phyloP scores from a whole-genome alignment of 768 basidiomycete species.

The Boletus subparvulus region DNA sequence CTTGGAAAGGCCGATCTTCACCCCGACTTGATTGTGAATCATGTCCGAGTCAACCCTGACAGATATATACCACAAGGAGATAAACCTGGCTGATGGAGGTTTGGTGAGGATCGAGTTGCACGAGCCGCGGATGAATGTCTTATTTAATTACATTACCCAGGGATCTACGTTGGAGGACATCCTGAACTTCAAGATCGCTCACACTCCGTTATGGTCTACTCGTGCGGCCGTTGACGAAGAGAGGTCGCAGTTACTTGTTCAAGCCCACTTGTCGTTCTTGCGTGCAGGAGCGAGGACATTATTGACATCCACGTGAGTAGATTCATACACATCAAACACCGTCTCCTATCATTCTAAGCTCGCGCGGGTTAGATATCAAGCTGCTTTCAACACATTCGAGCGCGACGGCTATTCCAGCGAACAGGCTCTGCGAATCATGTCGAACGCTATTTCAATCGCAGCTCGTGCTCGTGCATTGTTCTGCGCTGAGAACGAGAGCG shows the following conservation, averaged over 20 bases:
- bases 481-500: slow-evolving; percentile 21
- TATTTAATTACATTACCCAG: slow-evolving; percentile 34
- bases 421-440: slow-evolving; percentile 50
- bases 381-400: slow-evolving; percentile 52
- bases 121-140: not conserved
- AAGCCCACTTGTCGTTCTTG: slow-evolving; percentile 62
- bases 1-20: not conserved
- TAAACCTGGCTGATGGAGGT: slow-evolving; percentile 24
- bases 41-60: not conserved
- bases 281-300: slow-evolving; percentile 66
- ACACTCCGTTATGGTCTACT: slow-evolving; percentile 71
- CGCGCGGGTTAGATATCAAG: slow-evolving; percentile 56
- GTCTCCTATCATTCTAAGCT: not conserved
- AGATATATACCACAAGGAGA: slow-evolving; percentile 9
- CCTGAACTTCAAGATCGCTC: slow-evolving; percentile 46
- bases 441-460: slow-evolving; percentile 52
- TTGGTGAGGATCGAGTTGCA: slow-evolving; percentile 35
- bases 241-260: slow-evolving; percentile 42
- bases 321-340: not conserved
- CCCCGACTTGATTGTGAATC: not conserved
- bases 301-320: slow-evolving; percentile 62
- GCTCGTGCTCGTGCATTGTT: slow-evolving; percentile 43
- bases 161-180: slow-evolving; percentile 61
- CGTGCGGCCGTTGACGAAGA: slow-evolving; percentile 55
- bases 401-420: slow-evolving; percentile 46